phyloP scores from a whole-genome alignment of 805 yeast genomes.

The Grigorovia yakushimaensis region DNA sequence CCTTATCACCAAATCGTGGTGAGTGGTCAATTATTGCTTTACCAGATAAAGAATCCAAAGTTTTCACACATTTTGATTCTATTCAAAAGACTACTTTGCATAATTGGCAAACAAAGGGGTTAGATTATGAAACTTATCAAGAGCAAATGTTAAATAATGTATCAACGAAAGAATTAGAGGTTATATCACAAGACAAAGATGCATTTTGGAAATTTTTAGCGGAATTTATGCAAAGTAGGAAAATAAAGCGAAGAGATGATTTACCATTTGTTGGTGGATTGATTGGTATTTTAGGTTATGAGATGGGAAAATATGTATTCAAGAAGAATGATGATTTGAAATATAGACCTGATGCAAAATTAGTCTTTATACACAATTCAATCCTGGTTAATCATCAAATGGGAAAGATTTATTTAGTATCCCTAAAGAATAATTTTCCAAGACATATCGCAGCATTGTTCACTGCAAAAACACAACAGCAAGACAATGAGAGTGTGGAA shows the following conservation, averaged over 20 bases:
- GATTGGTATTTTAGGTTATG: conserved; percentile 79
- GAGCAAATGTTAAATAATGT: not conserved
- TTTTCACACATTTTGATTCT: conserved; percentile 56
- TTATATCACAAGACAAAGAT: conserved; percentile 16
- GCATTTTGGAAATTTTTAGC: conserved; percentile 24
- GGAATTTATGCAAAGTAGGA: conserved; percentile 18
- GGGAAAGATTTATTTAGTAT: conserved; percentile 40
- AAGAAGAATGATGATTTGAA: conserved; percentile 25
- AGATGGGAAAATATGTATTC: conserved; percentile 54
- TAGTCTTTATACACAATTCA: conserved; percentile 60
- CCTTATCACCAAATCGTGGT: conserved; percentile 37
- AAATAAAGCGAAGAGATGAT: conserved; percentile 9
- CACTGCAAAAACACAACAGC: no score
- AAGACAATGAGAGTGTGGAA: no score
- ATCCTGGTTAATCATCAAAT: conserved; percentile 44
- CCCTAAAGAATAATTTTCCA: conserved; percentile 36
- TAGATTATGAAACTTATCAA: conserved; percentile 4
- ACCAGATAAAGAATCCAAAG: conserved; percentile 37
- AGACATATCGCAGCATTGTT: not conserved
- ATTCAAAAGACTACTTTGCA: conserved; percentile 21
- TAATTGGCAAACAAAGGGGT: conserved; percentile 20
- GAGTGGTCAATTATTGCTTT: conserved; percentile 80
- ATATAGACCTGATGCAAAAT: conserved; percentile 61
- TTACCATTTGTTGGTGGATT: conserved; percentile 89
- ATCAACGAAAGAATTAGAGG: conserved; percentile 2